Conservation (phyloP, 2,329 filamentous ascomycete species). For the Coleophoma cylindrospora region DNA sequence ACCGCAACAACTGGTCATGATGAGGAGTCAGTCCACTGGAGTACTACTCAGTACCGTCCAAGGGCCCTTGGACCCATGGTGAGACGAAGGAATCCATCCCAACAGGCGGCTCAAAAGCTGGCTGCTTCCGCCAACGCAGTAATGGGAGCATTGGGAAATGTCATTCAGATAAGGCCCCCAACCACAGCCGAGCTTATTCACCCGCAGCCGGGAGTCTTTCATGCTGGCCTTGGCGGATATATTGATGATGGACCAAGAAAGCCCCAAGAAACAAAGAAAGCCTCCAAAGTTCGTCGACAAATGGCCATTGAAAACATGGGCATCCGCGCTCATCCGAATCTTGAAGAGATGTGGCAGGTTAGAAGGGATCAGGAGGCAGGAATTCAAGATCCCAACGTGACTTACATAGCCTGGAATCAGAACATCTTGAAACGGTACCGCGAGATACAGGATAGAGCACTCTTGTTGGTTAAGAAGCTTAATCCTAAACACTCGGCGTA, state of each 20-base stretch:
- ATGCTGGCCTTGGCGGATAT: not conserved
- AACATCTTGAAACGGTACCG: not conserved
- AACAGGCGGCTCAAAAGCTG: not conserved
- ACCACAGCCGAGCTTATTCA: not conserved
- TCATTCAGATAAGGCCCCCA: not conserved
- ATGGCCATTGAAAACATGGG: not conserved
- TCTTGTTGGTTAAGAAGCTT: not conserved
- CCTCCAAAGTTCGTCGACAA: not conserved
- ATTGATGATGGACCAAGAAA: not conserved
- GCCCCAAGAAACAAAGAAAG: not conserved
- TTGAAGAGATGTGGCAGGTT: not conserved
- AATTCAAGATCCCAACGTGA: not conserved
- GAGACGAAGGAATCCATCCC: not conserved
- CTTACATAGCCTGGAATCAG: not conserved
- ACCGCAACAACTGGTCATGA: no score
- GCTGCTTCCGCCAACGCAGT: not conserved
- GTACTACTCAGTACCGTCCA: no score
- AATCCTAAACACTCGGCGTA: not conserved
- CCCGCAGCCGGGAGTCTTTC: not conserved
- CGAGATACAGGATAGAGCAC: not conserved
- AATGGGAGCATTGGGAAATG: not conserved
- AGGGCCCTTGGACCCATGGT: not conserved
- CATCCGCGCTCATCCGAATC: not conserved
- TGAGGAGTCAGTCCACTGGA: no score
- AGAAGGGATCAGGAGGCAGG: not conserved